Percentiles rank a stretch among this genome's conserved stretches.
phyloP scores from a whole-genome alignment of 2,329 filamentous ascomycete species.

The Domatiomyces globalis region DNA sequence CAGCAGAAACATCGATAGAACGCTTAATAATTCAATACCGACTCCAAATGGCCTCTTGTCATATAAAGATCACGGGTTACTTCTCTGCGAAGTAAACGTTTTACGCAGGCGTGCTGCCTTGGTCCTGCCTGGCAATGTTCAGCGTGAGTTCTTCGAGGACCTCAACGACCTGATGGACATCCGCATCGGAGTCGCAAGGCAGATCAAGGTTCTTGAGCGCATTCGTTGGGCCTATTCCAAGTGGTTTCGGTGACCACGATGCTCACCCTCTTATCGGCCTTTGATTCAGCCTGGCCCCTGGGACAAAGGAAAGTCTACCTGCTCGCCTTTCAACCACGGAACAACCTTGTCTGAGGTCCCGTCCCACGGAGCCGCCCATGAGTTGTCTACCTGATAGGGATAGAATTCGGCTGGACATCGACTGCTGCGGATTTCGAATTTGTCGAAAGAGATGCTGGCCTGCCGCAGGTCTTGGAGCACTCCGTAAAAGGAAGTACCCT shows the following conservation, averaged over 20 bases:
- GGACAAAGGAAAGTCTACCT: neutral
- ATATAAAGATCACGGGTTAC: constrained; percentile 82
- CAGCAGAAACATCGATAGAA: constrained; percentile 63
- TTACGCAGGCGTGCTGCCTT: constrained; percentile 54
- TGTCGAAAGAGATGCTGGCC: neutral
- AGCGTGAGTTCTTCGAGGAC: constrained; percentile 78
- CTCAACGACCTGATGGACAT: constrained; percentile 74
- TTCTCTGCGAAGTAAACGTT: constrained; percentile 80
- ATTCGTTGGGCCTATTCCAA: constrained; percentile 82
- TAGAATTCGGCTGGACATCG: neutral
- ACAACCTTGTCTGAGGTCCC: neutral
- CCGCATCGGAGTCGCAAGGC: constrained; percentile 57
- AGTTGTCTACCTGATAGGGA: neutral
- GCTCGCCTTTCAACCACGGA: neutral
- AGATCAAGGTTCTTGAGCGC: constrained; percentile 64
- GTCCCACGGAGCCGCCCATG: no score
- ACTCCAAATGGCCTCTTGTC: constrained; percentile 61
- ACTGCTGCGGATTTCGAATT: neutral
- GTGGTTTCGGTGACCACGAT: constrained; percentile 39
- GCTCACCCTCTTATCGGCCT: no score
- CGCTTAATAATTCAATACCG: constrained; percentile 53
- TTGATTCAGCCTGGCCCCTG: neutral
- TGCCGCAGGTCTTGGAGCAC: neutral
- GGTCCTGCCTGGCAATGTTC: constrained; percentile 59
- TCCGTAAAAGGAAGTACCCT: neutral